Conservation (phyloP, 2,329 filamentous ascomycete genomes). For the Fusarium sp. region DNA sequence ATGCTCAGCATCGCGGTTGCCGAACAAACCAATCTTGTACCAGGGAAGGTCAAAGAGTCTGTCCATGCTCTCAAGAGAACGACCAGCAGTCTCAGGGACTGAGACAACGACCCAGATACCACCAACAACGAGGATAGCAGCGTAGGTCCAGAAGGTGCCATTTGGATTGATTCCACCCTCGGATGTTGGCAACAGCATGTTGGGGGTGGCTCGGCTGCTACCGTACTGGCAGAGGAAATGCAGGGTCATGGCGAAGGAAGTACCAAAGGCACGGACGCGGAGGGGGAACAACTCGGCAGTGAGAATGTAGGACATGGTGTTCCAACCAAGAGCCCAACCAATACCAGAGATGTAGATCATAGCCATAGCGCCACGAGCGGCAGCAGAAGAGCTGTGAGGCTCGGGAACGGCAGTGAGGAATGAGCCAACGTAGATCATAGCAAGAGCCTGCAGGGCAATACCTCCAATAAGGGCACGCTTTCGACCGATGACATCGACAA, state of each 20-base stretch:
- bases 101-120: conserved; percentile 11
- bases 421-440: conserved; percentile 13
- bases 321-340: conserved; percentile 30
- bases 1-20: conserved; percentile 15
- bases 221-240: conserved; percentile 17
- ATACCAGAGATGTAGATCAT: conserved; percentile 29
- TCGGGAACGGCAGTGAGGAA: conserved; percentile 8
- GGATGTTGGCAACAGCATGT: conserved; percentile 2
- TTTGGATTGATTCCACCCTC: conserved; percentile 15
- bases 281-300: conserved; percentile 25
- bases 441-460: conserved; percentile 5
- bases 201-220: conserved; percentile 11
- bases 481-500: conserved; percentile 13
- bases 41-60: conserved; percentile 15
- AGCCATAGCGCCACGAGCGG: conserved; percentile 10
- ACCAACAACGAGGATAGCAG: background rate
- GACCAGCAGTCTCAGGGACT: conserved; percentile 6
- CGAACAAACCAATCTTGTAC: conserved; percentile 17
- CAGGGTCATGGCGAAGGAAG: conserved; percentile 13
- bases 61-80: conserved; percentile 20
- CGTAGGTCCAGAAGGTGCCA: conserved; percentile 14
- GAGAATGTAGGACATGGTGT: conserved; percentile 29
- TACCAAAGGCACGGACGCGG: conserved; percentile 13
- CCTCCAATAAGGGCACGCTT: conserved; percentile 14
- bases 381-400: background rate